phyloP scores from a whole-genome alignment of 2,329 filamentous ascomycete genomes.

The Colletotrichum sp. region DNA sequence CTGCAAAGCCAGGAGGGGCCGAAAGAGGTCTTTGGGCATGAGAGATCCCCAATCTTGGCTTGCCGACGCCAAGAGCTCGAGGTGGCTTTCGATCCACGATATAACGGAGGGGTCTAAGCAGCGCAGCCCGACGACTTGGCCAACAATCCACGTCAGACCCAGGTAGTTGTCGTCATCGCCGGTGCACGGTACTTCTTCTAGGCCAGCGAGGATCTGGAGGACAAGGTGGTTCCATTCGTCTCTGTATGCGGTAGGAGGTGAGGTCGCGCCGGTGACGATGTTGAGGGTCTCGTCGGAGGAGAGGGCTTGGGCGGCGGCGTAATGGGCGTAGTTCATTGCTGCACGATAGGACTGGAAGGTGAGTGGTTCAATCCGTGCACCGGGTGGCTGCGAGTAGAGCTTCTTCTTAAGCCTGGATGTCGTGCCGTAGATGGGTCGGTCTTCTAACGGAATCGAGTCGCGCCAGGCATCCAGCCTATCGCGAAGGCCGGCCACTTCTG shows the following conservation, averaged over 20 bases:
- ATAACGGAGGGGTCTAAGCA: not conserved
- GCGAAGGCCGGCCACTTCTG: not conserved
- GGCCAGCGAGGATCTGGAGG: not conserved
- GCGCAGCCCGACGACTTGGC: not conserved
- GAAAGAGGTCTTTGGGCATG: not conserved
- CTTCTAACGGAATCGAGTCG: not conserved
- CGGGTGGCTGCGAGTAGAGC: accelerated
- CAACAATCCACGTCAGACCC: not conserved
- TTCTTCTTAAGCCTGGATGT: not conserved
- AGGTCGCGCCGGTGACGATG: not conserved
- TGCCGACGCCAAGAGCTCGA: not conserved
- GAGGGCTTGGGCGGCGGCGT: not conserved
- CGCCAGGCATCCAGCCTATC: not conserved
- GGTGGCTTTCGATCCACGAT: not conserved
- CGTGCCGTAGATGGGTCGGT: not conserved
- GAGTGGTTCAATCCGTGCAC: not conserved
- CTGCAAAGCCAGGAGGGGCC: not conserved
- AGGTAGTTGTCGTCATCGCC: not conserved
- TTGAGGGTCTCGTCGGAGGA: not conserved
- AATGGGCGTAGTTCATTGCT: not conserved
- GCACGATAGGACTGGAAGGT: not conserved
- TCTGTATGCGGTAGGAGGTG: not conserved
- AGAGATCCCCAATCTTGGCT: not conserved
- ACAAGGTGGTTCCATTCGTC: not conserved
- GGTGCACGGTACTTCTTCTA: not conserved